A percentile compares a stretch with the other conserved stretches of the same genome.
These are phyloP conservation scores for Mortierella sp. DNA, from an alignment of 371 early-diverging fungal genomes.

Conservation along the genomic window DNA sequence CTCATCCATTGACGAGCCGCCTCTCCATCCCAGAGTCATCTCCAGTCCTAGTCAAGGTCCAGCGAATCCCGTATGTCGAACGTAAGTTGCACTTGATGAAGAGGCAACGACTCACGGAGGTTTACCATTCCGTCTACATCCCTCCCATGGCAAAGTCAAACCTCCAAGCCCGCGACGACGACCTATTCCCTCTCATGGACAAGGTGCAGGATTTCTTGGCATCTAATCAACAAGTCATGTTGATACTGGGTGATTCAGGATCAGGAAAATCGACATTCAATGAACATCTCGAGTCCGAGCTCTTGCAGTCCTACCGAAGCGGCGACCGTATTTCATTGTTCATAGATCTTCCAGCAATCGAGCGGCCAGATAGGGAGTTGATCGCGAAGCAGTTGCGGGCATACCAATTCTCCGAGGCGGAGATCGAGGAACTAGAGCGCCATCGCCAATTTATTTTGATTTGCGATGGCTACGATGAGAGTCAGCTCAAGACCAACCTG, in stretches of 20 bases:
- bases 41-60: neutral
- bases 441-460: slow-evolving; percentile 14
- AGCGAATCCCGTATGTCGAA: slow-evolving; percentile 1
- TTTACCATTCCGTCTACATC: too few relatives aligned
- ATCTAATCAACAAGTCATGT: slow-evolving; percentile 11
- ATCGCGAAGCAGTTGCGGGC: slow-evolving; percentile 10
- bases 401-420: neutral
- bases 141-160: too few relatives aligned
- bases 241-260: slow-evolving; percentile 26
- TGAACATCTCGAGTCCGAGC: neutral
- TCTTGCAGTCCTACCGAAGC: slow-evolving; percentile 3
- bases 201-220: slow-evolving; percentile 3
- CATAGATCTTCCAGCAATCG: slow-evolving; percentile 11
- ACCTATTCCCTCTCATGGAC: slow-evolving; percentile 4
- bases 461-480: slow-evolving; percentile 26
- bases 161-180: neutral
- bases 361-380: neutral
- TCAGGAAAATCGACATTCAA: slow-evolving; percentile 24
- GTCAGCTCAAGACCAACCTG: neutral
- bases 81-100: neutral
- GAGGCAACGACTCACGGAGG: neutral
- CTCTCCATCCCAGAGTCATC: neutral
- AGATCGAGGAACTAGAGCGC: slow-evolving; percentile 8
- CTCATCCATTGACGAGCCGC: neutral
- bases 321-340: neutral